These are phyloP conservation scores for Solanum pimpinellifolium DNA, from an alignment of 257 asterid species.

Conservation along the genomic window DNA sequence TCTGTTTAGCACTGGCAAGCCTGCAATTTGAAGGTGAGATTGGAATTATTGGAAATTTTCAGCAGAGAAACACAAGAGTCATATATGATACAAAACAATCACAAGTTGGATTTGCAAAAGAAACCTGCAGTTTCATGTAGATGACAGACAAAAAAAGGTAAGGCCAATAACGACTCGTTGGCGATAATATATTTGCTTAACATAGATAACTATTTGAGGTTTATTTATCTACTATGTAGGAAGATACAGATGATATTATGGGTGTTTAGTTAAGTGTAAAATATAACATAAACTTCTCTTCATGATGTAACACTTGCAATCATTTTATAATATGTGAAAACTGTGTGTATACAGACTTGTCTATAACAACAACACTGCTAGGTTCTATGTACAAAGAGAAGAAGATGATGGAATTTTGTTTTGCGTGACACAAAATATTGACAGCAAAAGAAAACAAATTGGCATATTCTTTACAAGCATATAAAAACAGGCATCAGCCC, in stretches of 20 bases:
- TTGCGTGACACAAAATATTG: neutral
- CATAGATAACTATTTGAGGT: neutral
- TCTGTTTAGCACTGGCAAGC: constrained; percentile 84
- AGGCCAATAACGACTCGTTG: neutral
- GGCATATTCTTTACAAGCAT: constrained; percentile 15
- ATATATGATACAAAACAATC: constrained; percentile 55
- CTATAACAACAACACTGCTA: neutral
- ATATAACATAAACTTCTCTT: neutral
- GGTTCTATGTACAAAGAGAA: constrained; percentile 9
- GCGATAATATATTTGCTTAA: neutral
- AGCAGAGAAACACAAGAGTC: constrained; percentile 77
- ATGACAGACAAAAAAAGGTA: neutral
- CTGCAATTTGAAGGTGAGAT: constrained; percentile 53
- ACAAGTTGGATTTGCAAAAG: constrained; percentile 75
- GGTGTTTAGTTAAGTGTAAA: neutral
- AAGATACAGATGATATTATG: neutral
- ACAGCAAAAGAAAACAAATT: neutral
- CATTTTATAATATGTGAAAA: neutral
- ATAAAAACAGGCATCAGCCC: constrained; percentile 4
- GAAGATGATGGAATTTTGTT: constrained; percentile 9
- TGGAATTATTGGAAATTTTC: constrained; percentile 85
- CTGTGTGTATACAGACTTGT: neutral
- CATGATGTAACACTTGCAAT: neutral
- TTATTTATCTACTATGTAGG: neutral
- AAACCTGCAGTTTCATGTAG: constrained; percentile 51